A percentile compares a stretch with the other conserved stretches of the same genome.
These are phyloP conservation scores for Stenogyne calaminthoides DNA, from an alignment of 305 asterid species.

Conservation along the genomic window DNA sequence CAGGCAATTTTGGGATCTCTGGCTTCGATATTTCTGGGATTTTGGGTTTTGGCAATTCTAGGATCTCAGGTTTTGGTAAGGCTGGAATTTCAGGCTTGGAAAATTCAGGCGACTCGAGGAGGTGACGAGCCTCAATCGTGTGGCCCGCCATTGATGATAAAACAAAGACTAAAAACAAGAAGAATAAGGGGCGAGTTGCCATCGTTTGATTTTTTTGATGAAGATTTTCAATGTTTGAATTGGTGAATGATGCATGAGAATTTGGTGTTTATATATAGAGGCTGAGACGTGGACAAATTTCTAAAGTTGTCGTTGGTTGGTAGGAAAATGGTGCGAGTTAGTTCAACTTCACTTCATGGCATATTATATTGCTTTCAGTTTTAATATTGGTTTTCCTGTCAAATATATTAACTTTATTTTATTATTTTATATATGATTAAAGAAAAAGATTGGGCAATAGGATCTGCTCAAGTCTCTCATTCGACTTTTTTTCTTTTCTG, in stretches of 20 bases:
- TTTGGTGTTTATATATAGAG: slow-evolving; percentile 18
- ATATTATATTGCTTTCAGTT: not conserved
- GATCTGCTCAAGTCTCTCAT: too few species aligned
- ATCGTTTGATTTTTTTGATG: slow-evolving; percentile 17
- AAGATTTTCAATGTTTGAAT: not conserved
- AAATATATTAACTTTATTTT: too few species aligned
- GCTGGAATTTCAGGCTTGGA: slow-evolving; percentile 33
- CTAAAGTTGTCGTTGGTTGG: slow-evolving; percentile 6
- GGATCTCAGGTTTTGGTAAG: slow-evolving; percentile 20
- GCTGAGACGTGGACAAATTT: slow-evolving; percentile 13
- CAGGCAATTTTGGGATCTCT: not conserved
- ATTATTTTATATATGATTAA: too few species aligned
- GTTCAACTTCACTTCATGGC: slow-evolving; percentile 21
- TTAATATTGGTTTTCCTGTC: not conserved
- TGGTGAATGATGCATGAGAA: slow-evolving; percentile 17
- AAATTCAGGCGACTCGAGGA: slow-evolving; percentile 46
- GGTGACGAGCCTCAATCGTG: slow-evolving; percentile 27
- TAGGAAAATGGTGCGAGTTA: not conserved
- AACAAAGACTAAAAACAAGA: slow-evolving; percentile 20
- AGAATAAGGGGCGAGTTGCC: slow-evolving; percentile 21
- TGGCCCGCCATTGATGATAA: slow-evolving; percentile 14
- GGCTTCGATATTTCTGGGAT: slow-evolving; percentile 7
- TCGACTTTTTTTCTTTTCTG: too few species aligned
- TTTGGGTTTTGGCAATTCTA: not conserved
- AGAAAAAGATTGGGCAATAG: too few species aligned